Base-by-base conservation (phyloP, 1,139 yeast genomes). In the Saccharomycopsis hybrid region DNA sequence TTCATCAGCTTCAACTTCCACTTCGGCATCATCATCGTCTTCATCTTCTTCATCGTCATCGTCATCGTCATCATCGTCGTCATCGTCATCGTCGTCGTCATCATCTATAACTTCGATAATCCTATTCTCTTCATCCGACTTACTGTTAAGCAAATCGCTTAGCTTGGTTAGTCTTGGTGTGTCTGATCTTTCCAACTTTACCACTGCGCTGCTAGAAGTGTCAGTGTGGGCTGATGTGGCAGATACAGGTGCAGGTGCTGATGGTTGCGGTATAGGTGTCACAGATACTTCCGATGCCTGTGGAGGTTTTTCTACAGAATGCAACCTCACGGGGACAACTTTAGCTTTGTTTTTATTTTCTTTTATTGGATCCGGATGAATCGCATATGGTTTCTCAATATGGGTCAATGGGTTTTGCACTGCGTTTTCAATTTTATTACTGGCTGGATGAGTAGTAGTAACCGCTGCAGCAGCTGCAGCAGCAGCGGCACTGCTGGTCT, bases 181-280 rank as follows among this genome's bases (percentile, higher is more conserved):
- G 13, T 25, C 18, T 3, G 47, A 18, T n/a, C 24, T 36, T 36
- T 36, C 39, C 39, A 8, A 8, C 39, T 11, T 36, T 7, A 31
- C 11, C 11, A 11, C 35, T 11, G 35, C 11, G 35, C 35, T 31
- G 43, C 30, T 33, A 8, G 49, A 46, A n/a, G 8, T 7, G 13
- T 47, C 46, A 30, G 31, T 25, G 11, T 47, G 42, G 67, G 82
- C 72, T 60, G 67, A 80, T 60, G 90, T 90, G 62, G 57, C 58
- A 31, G 41, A 47, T 38, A 39, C 24, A 31, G 45, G 87, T 58
- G 61, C 66, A 54, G 85, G 86, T 54, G 54, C 78, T 28, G 88
- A 82, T 62, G 92, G 92, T 58, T 84, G 92, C 74, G 84, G 90
- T 47, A 85, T 81, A 57, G 79, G 85, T 55, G 86, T 84, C 53